Evolutionary conservation across 352 stramenopile species (phyloP).

Genomic region (Discostella stelligera): DNA sequence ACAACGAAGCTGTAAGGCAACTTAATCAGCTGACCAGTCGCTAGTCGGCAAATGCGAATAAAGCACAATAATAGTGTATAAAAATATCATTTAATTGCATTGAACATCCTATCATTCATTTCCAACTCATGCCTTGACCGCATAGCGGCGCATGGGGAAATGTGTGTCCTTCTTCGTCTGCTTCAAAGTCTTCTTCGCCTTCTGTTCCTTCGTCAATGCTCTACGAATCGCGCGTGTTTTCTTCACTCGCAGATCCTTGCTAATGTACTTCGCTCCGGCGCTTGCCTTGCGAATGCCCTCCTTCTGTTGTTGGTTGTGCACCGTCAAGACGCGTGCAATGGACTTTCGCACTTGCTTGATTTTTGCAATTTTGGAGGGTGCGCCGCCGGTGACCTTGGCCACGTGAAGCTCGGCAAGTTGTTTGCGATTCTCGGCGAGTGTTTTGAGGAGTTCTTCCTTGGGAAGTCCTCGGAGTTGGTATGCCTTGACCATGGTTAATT

Average conservation of each 20-base stretch:
- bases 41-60: too few relatives aligned
- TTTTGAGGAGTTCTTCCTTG: slow-evolving; percentile 97
- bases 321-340: slow-evolving; percentile 98
- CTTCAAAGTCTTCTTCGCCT: slow-evolving; percentile 90
- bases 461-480: slow-evolving; percentile 96
- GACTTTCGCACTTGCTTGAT: slow-evolving; percentile 98
- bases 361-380: slow-evolving; percentile 98
- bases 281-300: slow-evolving; percentile 92
- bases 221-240: slow-evolving; percentile 98
- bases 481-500: slow-evolving; percentile 92
- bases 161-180: slow-evolving; percentile 91
- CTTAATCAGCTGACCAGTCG: slow-evolving; percentile 36
- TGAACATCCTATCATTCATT: not conserved
- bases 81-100: slow-evolving; percentile 17
- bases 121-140: slow-evolving; percentile 93
- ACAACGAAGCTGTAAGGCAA: slow-evolving; percentile 53
- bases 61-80: not conserved
- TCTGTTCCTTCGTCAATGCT: slow-evolving; percentile 93
- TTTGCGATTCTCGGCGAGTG: slow-evolving; percentile 97
- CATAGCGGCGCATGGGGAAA: slow-evolving; percentile 95
- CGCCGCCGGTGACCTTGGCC: slow-evolving; percentile 97
- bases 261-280: slow-evolving; percentile 94
- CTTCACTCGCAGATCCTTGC: slow-evolving; percentile 97
- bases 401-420: slow-evolving; percentile 97
- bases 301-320: slow-evolving; percentile 99